Conservation (phyloP, 768 basidiomycete genomes). For the Russula griseocarnosa region DNA sequence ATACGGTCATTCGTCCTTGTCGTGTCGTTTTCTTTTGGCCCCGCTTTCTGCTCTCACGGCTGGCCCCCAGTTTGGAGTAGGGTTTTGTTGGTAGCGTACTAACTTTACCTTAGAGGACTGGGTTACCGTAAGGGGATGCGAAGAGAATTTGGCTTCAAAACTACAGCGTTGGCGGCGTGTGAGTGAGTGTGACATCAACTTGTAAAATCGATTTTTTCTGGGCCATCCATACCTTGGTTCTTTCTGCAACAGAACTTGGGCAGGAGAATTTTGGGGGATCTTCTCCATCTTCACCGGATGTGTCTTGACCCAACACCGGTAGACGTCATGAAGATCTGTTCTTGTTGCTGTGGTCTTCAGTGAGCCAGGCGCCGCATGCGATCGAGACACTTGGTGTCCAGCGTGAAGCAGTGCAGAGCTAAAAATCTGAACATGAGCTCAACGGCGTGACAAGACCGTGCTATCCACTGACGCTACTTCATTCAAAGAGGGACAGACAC, state of each 20-base stretch:
- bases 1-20: constrained; percentile 30
- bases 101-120: constrained; percentile 65
- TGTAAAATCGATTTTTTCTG: not conserved
- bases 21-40: constrained; percentile 43
- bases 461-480: constrained; percentile 61
- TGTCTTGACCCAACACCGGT: constrained; percentile 76
- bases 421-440: constrained; percentile 4
- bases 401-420: constrained; percentile 89
- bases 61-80: constrained; percentile 91
- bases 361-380: constrained; percentile 85
- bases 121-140: constrained; percentile 62
- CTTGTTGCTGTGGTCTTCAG: constrained; percentile 84
- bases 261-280: constrained; percentile 68
- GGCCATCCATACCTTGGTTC: constrained; percentile 51
- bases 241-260: constrained; percentile 61
- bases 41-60: constrained; percentile 54
- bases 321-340: constrained; percentile 71
- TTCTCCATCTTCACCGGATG: constrained; percentile 85
- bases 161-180: constrained; percentile 36
- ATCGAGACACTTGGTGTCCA: constrained; percentile 80
- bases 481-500: constrained; percentile 67
- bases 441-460: not conserved
- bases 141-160: constrained; percentile 65
- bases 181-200: not conserved
- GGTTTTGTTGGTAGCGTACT: constrained; percentile 88